phyloP scores from a whole-genome alignment of 73 alveolate species.

The Paramecium primaurelia region DNA sequence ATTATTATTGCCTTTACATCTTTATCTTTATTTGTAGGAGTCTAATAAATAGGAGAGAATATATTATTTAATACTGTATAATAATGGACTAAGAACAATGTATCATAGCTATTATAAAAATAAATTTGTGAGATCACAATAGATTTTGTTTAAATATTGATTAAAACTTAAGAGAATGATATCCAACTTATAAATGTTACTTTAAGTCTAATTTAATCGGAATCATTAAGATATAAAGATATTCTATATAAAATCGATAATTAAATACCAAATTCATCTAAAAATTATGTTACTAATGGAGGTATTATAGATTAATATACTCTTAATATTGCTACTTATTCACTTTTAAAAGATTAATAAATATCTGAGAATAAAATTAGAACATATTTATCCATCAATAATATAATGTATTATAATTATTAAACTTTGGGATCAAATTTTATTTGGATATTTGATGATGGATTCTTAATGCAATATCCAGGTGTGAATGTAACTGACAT shows the following conservation, averaged over 20 bases:
- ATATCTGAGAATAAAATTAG: not conserved
- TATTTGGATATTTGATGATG: conserved; percentile 27
- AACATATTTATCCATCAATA: not conserved
- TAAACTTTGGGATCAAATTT: not conserved
- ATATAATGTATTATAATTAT: not conserved
- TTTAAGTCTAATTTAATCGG: not conserved
- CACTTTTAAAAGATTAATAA: not conserved
- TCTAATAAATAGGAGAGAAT: not conserved
- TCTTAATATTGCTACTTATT: not conserved
- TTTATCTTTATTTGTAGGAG: not conserved
- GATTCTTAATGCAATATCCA: conserved; percentile 20
- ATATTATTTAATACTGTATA: not conserved
- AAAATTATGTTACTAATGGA: not conserved
- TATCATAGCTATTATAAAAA: not conserved
- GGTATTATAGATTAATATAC: not conserved
- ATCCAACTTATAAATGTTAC: not conserved
- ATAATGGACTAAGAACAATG: not conserved
- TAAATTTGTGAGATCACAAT: not conserved
- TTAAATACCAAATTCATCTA: not conserved
- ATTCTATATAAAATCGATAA: not conserved
- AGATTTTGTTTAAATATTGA: not conserved
- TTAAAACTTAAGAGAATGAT: not conserved
- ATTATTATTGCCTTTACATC: not conserved
- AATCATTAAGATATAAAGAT: not conserved
- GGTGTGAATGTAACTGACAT: conserved; percentile 14